These are phyloP conservation scores for Globisporangium camurandrum DNA, from an alignment of 352 stramenopile species.

Conservation along the genomic window DNA sequence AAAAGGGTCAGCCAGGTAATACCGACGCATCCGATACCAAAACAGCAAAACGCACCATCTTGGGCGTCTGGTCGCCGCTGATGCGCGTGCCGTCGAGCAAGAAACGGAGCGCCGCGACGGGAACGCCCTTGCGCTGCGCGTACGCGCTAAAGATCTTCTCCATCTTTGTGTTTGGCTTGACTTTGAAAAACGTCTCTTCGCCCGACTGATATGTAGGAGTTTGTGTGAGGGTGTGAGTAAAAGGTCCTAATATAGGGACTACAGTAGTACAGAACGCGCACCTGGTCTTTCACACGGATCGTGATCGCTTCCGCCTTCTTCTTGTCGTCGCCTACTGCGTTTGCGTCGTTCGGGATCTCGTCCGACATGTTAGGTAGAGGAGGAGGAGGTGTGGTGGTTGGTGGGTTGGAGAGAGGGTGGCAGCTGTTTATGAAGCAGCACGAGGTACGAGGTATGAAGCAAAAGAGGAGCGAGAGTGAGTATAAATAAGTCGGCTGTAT, in stretches of 20 bases:
- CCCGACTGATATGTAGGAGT: slow-evolving; percentile 77
- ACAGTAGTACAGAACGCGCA: slow-evolving; percentile 9
- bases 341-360: slow-evolving; percentile 37
- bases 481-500: too few species aligned
- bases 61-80: slow-evolving; percentile 90
- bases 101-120: slow-evolving; percentile 88
- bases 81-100: slow-evolving; percentile 95
- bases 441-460: too few species aligned
- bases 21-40: too few species aligned
- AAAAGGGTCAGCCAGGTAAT: not conserved
- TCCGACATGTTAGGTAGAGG: slow-evolving; percentile 39
- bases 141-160: slow-evolving; percentile 97
- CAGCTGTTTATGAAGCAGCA: too few species aligned
- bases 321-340: slow-evolving; percentile 60
- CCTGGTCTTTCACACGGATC: slow-evolving; percentile 84
- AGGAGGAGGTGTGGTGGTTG: not conserved
- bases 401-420: not conserved
- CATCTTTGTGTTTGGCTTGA: slow-evolving; percentile 99
- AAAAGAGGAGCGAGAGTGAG: too few species aligned
- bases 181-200: slow-evolving; percentile 98
- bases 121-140: slow-evolving; percentile 92
- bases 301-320: slow-evolving; percentile 86
- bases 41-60: slow-evolving; percentile 51
- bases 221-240: too few species aligned
- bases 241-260: too few species aligned